A percentile compares a stretch with the other conserved stretches of the same genome.
These are phyloP conservation scores for Omphalea diandra DNA, from an alignment of 441 rosid genomes.

Conservation along the genomic window DNA sequence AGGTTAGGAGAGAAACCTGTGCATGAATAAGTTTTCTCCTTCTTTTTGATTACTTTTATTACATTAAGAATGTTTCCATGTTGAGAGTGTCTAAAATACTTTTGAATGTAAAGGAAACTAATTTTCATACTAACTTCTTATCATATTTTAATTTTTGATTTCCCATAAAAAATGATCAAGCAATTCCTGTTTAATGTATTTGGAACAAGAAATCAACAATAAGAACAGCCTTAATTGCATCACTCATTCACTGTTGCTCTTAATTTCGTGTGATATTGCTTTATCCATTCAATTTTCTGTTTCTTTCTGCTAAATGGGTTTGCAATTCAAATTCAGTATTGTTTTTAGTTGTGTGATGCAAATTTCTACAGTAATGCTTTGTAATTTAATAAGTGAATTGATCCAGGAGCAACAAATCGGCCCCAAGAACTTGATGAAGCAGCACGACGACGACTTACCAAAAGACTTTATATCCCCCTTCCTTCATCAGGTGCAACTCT, in stretches of 20 bases:
- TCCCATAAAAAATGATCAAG: no score
- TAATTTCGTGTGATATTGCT: not conserved
- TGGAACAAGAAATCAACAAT: not conserved
- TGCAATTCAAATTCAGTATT: not conserved
- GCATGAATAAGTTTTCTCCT: not conserved
- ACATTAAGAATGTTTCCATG: not conserved
- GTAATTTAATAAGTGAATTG: slow-evolving; percentile 8
- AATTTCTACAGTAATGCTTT: not conserved
- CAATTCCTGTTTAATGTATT: not conserved
- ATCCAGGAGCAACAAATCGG: slow-evolving; percentile 91
- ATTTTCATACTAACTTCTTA: not conserved
- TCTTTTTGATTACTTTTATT: not conserved
- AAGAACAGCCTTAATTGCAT: not conserved
- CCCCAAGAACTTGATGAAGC: slow-evolving; percentile 99
- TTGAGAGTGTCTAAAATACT: not conserved
- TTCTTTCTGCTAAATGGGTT: not conserved
- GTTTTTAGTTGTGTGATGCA: not conserved
- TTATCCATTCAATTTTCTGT: not conserved
- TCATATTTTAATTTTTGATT: not conserved
- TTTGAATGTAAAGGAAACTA: not conserved
- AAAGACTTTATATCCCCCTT: slow-evolving; percentile 90
- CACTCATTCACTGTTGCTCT: not conserved
- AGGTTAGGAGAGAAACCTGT: not conserved
- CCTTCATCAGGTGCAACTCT: slow-evolving; percentile 76
- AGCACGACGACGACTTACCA: slow-evolving; percentile 87